Conservation (phyloP, 2,329 filamentous ascomycete species). For the Fusarium sp. region DNA sequence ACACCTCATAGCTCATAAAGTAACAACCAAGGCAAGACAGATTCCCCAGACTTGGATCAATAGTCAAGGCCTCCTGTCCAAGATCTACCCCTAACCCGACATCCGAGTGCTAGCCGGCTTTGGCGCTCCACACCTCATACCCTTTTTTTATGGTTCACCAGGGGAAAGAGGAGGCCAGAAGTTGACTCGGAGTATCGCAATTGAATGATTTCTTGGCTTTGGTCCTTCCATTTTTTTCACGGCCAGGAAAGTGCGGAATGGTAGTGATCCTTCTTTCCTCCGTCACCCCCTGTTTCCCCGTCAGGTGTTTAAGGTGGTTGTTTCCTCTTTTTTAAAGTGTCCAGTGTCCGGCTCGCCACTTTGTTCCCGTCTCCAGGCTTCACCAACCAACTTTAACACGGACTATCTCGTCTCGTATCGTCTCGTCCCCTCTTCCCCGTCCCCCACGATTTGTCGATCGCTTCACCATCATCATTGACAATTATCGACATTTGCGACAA, state of each 20-base stretch:
- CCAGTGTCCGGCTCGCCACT: constrained; percentile 10
- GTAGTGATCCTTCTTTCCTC: constrained; percentile 4
- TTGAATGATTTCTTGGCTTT: constrained; percentile 41
- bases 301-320: constrained; percentile 10
- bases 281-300: constrained; percentile 14
- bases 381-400: constrained; percentile 32
- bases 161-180: constrained; percentile 21
- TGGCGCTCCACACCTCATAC: constrained; percentile 30
- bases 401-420: constrained; percentile 7
- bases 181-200: constrained; percentile 33
- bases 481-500: constrained; percentile 14
- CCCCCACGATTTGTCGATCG: constrained; percentile 42
- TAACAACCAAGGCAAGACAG: background rate
- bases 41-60: constrained; percentile 5
- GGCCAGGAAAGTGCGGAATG: constrained; percentile 28
- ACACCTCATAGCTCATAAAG: background rate
- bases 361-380: constrained; percentile 4
- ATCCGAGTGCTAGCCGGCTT: constrained; percentile 18
- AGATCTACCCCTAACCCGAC: constrained; percentile 19
- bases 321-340: constrained; percentile 12
- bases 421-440: constrained; percentile 10
- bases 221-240: constrained; percentile 18
- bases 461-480: constrained; percentile 17
- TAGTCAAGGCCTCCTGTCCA: constrained; percentile 6
- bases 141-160: constrained; percentile 18